phyloP scores from a whole-genome alignment of 306 rosid genomes.

The Citrullus amarus region DNA sequence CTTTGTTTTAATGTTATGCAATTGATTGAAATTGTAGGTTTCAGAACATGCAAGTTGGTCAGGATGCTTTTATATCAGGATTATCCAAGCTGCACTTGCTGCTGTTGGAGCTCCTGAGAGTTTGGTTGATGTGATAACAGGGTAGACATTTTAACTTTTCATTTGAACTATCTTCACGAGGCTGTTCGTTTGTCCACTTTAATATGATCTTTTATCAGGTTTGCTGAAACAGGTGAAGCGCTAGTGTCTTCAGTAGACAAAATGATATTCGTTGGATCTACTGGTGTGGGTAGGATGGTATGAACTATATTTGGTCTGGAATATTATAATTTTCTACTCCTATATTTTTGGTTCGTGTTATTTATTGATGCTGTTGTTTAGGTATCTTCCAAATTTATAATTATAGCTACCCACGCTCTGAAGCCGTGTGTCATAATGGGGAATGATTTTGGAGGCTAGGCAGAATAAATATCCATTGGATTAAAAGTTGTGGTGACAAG shows the following conservation, averaged over 20 bases:
- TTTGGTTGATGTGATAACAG: conserved; percentile 85
- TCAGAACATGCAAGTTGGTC: conserved; percentile 99
- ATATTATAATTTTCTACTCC: background rate
- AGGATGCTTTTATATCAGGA: conserved; percentile 86
- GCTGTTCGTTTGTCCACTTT: conserved; percentile 4
- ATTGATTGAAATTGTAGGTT: conserved; percentile 32
- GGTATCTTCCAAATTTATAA: background rate
- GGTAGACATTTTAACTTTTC: conserved; percentile 35
- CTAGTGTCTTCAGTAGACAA: conserved; percentile 87
- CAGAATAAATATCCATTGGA: background rate
- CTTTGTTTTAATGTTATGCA: background rate
- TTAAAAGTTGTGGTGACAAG: background rate
- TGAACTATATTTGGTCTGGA: conserved; percentile 7
- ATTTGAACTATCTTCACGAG: conserved; percentile 2
- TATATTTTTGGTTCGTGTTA: background rate
- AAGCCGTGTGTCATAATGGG: background rate
- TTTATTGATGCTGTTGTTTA: background rate
- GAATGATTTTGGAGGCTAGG: background rate
- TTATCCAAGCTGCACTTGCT: conserved; percentile 96
- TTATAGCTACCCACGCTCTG: background rate
- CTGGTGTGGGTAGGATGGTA: conserved; percentile 97
- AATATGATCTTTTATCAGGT: conserved; percentile 37
- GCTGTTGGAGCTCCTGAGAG: conserved; percentile 98
- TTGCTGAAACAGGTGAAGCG: conserved; percentile 95
- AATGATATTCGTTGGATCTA: conserved; percentile 90